Base-by-base conservation (phyloP, 441 rosid genomes). In the Populus hybrid region DNA sequence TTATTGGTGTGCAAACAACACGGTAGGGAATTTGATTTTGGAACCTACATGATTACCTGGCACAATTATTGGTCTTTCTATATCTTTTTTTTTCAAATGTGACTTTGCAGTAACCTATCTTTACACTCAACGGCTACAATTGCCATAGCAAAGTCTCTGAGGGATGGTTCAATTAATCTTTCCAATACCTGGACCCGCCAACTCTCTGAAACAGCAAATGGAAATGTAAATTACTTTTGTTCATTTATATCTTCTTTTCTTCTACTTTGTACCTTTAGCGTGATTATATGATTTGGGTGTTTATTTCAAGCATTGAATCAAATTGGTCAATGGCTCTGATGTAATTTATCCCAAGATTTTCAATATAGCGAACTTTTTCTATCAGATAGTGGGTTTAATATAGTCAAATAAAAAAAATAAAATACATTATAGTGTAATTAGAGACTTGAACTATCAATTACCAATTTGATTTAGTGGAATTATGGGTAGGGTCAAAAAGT, bases 151-250 rank as follows among this genome's bases (percentile, higher is more conserved):
- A 91, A 91, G 89, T 94, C 99, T 80, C 83, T 92, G 82, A 85
- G 74, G 75, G 94, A 96, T 86, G 95, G 97, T 36, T 94, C 98
- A 21, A 85, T 92, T 75, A 96, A 92, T 88, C 97, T 96, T 75
- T 88, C 98, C 76, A 96, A 96, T 85, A 80, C 85, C 1, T 94
- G 98, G 98, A 92, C 96, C 36, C 97, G 97, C n/a, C 92, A 88
- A 83, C 95, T 96, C 76, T 94, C 98, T 36, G 95, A 91, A 72
- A 89, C 94, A 76, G 76, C 97, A 40, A 88, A 83, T 77, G 99
- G 97, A 86, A 91, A 92, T 85, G 99, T 94, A 88, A 75, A 89
- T 78, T 83, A 68, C 65, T 74, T 78, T 72, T 76, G 73, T 46
- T 46, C 70, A 23, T 36, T 42, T 28, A 34, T 21, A 26, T 53